Evolutionary conservation across 768 basidiomycete genomes (phyloP), one percentile per base, ranked within the genome.

Genomic region (Aureoboletus auriporus): DNA sequence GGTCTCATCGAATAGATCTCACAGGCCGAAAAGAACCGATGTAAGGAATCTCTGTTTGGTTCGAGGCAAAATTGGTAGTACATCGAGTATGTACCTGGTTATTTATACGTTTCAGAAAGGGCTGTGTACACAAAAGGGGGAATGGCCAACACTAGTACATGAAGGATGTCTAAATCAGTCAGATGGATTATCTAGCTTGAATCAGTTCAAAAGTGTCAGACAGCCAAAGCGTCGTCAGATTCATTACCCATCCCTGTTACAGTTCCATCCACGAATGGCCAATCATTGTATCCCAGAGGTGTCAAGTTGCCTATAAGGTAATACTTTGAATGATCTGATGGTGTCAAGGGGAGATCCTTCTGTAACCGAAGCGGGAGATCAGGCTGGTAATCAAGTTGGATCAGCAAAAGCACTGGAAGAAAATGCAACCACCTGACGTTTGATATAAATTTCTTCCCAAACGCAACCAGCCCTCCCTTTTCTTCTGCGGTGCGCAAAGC

Each of bases 401-500:
- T 47, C 6, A 47, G 23, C 30, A 29, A 20, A 11, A 5, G 5
- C 37, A 39, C 13, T 3, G 8, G 5, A 29, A 12, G 17, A 14
- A 17, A 28, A 20, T 29, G 8, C 3, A 7, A 12, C 16, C 13
- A 11, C 8, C 47, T 42, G 34, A 47, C 47, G 17, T 47, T 47
- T 36, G 47, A 13, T 3, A 42, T 33, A n/a, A 29, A 47, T 8
- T 20, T 16, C 34, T 39, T 20, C 6, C 66, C 72, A 42, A 66
- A 72, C 1, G 69, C 69, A 5, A 39, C 30, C 10, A 46, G 38
- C 23, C 38, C 29, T 2, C 46, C 46, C 23, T 34, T 33, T 13
- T 56, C 52, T 34, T 75, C 69, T 1, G 71, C 74, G 0, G 52
- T 52, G 29, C 63, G 54, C 2, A 75, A 44, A 0, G 75, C 77